These are phyloP conservation scores for Sophora flavescens DNA, from an alignment of 306 rosid genomes.

Conservation along the genomic window DNA sequence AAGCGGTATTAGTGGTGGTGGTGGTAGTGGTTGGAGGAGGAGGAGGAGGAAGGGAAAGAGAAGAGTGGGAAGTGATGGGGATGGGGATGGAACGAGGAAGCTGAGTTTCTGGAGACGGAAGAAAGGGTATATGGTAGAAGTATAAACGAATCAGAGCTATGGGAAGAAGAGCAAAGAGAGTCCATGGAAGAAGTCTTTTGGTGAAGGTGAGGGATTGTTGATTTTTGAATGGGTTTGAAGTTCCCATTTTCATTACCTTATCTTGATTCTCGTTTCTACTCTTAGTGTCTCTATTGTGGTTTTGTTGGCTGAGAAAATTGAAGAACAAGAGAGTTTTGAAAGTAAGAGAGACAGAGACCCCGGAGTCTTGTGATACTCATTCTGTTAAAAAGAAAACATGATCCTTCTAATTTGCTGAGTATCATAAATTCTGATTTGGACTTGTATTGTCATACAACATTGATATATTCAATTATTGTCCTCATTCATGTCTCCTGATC, in stretches of 20 bases:
- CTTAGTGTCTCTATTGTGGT: not conserved
- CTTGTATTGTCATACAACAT: not conserved
- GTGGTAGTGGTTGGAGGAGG: not conserved
- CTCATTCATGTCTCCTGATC: not conserved
- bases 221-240: slow-evolving; percentile 55
- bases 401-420: slow-evolving; percentile 41
- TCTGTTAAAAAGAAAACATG: slow-evolving; percentile 12
- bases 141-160: slow-evolving; percentile 46
- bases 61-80: slow-evolving; percentile 41
- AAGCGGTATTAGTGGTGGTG: slow-evolving; percentile 40
- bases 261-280: not conserved
- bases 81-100: slow-evolving; percentile 35
- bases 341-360: not conserved
- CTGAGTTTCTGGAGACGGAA: slow-evolving; percentile 36
- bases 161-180: slow-evolving; percentile 57
- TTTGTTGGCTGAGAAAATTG: slow-evolving; percentile 32
- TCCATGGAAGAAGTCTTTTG: slow-evolving; percentile 57
- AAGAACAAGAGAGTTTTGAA: not conserved
- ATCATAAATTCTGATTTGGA: not conserved
- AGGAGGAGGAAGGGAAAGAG: slow-evolving; percentile 27
- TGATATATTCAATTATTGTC: not conserved
- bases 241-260: slow-evolving; percentile 53
- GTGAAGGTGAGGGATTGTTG: slow-evolving; percentile 33
- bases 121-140: slow-evolving; percentile 50
- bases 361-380: slow-evolving; percentile 1